Base-by-base conservation (phyloP, 164 flowering plant species). In the Liquidambar formosana region DNA sequence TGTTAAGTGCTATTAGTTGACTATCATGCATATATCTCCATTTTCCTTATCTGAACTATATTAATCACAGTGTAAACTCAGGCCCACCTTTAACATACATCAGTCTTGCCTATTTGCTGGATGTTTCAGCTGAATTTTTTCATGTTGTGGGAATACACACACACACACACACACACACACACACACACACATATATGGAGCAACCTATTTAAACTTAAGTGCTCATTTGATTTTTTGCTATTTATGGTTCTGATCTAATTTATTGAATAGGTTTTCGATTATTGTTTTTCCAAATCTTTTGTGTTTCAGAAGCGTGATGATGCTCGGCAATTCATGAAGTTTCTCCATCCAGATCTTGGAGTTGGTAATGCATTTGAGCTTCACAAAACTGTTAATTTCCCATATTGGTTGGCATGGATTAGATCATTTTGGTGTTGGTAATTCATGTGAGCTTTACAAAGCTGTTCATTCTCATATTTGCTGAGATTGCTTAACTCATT, bases 261-360 rank as follows among this genome's bases (percentile, higher is more conserved):
- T 33, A 33, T 33, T 33, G 41, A 33, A 33, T 33, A n/a, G 41
- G 41, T 33, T 33, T 33, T n/a, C 61, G 38, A 61, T 62, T 10
- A 25, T 33, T 19, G 21, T 23, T 46, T 26, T 61, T 62, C 22
- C 51, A 3, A 21, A 16, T 58, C 33, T 67, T 18, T 62, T 18
- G 41, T 57, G 44, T 73, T 77, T 10, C 86, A 96, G 99, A 90
- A 83, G 38, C 98, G 99, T 74, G 98, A 92, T 79, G 96, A 93
- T 86, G 98, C 99, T 76, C 84, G 96, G 38, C 97, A 92, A 66
- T 93, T 96, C 66, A 93, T 96, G 99, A 96, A 85, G 79, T 96
- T 79, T 83, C 94, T 96, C 64, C 98, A 96, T 78, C 97, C 93
- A 67, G 93, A 92, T 75, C 98, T 96, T 68, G 99, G 99, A 33